phyloP scores from a whole-genome alignment of 306 rosid species.

The Cicer chorassanicum region DNA sequence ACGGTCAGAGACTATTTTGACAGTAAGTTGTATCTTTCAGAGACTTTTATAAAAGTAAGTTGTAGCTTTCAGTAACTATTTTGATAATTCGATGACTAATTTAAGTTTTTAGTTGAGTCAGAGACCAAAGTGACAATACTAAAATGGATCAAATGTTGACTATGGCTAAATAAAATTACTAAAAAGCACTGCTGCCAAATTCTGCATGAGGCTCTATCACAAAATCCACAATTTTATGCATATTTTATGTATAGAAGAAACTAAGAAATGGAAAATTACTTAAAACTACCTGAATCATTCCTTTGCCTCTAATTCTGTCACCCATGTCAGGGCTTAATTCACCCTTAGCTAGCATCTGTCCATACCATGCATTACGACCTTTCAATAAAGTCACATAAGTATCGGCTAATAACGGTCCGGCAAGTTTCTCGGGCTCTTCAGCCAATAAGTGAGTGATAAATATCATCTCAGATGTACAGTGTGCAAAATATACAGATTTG shows the following conservation, averaged over 20 bases:
- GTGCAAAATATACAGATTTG: slow-evolving; percentile 92
- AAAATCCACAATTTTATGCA: slow-evolving; percentile 1
- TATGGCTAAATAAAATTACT: neutral
- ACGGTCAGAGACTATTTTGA: too few relatives aligned
- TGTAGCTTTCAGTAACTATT: too few relatives aligned
- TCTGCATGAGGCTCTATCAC: slow-evolving; percentile 3
- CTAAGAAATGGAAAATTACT: slow-evolving; percentile 1
- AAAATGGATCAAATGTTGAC: neutral
- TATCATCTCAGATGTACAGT: slow-evolving; percentile 93
- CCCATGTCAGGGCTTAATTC: slow-evolving; percentile 87
- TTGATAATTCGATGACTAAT: too few relatives aligned
- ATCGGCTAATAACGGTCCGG: slow-evolving; percentile 91
- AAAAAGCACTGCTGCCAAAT: neutral
- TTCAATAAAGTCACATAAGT: slow-evolving; percentile 86
- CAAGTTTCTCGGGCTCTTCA: slow-evolving; percentile 88
- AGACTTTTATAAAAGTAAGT: too few relatives aligned
- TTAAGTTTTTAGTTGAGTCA: too few relatives aligned
- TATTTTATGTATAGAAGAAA: neutral
- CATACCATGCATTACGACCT: slow-evolving; percentile 70
- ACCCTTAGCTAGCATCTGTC: slow-evolving; percentile 87
- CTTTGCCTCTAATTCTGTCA: slow-evolving; percentile 89
- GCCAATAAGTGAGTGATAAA: slow-evolving; percentile 65
- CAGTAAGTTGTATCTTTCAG: too few relatives aligned
- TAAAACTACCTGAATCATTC: slow-evolving; percentile 86
- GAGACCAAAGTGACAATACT: too few relatives aligned